phyloP scores from a whole-genome alignment of 2,329 filamentous ascomycete genomes.

The Arthroderma uncinatum region DNA sequence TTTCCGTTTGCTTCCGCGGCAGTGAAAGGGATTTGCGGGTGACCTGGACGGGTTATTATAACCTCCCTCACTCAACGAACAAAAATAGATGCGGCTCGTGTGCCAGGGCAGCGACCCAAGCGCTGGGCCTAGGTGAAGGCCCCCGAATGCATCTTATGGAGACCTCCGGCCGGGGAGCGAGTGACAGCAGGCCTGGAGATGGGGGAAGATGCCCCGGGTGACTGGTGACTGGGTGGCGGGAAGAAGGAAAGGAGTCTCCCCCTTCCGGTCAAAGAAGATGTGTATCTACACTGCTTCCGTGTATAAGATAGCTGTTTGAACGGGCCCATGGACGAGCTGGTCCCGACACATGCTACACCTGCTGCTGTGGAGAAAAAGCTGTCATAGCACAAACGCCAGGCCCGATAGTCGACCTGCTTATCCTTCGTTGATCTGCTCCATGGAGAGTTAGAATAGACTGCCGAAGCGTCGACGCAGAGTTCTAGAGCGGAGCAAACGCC shows the following conservation, averaged over 20 bases:
- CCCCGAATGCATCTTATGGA: not conserved
- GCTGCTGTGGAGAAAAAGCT: not conserved
- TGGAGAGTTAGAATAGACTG: not conserved
- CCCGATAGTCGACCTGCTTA: not conserved
- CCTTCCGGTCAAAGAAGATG: too few species aligned
- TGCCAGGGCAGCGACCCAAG: slow-evolving; percentile 3
- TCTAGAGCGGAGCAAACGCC: not conserved
- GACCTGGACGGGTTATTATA: not conserved
- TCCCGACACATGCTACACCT: not conserved
- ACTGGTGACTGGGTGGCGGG: not conserved
- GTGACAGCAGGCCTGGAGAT: not conserved
- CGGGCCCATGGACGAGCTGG: not conserved
- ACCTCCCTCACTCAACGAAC: not conserved
- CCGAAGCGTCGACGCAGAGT: not conserved
- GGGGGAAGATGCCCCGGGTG: not conserved
- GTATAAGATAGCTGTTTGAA: too few species aligned
- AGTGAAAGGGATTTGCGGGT: not conserved
- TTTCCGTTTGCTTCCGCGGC: not conserved
- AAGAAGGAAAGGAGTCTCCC: too few species aligned
- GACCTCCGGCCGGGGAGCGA: not conserved
- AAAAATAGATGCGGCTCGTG: slow-evolving; percentile 5
- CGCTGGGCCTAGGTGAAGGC: not conserved
- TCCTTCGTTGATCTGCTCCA: not conserved
- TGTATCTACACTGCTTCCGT: too few species aligned
- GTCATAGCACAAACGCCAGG: not conserved